A percentile compares a stretch with the other conserved stretches of the same genome.
phyloP scores from a whole-genome alignment of 1,139 yeast genomes.

The Kodamaea plutei region DNA sequence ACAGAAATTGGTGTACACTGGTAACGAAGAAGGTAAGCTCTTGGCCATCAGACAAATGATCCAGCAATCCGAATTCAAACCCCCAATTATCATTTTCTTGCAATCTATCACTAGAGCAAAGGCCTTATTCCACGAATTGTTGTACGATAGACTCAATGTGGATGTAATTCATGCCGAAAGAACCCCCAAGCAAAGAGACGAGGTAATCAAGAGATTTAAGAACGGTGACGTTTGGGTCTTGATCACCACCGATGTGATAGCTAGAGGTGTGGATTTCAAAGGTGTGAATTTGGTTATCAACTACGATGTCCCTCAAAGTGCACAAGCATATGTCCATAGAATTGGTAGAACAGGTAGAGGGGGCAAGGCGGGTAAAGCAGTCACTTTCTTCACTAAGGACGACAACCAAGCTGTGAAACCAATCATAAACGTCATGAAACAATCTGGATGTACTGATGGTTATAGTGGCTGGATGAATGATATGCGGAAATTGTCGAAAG shows the following conservation, averaged over 20 bases:
- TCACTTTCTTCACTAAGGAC: constrained; percentile 90
- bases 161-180: constrained; percentile 96
- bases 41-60: constrained; percentile 88
- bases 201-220: constrained; percentile 77
- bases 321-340: constrained; percentile 95
- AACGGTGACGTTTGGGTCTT: constrained; percentile 93
- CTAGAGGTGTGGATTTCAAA: constrained; percentile 96
- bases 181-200: constrained; percentile 84
- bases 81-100: constrained; percentile 88
- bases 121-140: constrained; percentile 85
- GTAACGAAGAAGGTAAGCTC: constrained; percentile 91
- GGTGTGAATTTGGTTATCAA: constrained; percentile 93
- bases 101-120: constrained; percentile 94
- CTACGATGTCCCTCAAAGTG: constrained; percentile 91
- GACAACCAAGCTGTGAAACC: constrained; percentile 76
- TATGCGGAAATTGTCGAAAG: constrained; percentile 63
- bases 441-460: constrained; percentile 70
- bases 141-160: constrained; percentile 87
- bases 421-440: constrained; percentile 90
- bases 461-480: constrained; percentile 80
- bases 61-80: constrained; percentile 79
- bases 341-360: constrained; percentile 99
- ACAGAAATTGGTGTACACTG: constrained; percentile 81
- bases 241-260: constrained; percentile 91
- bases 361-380: constrained; percentile 79